A percentile compares a stretch with the other conserved stretches of the same genome.
Evolutionary conservation across 441 rosid genomes (phyloP).

Genomic region (Macaranga tanarius): DNA sequence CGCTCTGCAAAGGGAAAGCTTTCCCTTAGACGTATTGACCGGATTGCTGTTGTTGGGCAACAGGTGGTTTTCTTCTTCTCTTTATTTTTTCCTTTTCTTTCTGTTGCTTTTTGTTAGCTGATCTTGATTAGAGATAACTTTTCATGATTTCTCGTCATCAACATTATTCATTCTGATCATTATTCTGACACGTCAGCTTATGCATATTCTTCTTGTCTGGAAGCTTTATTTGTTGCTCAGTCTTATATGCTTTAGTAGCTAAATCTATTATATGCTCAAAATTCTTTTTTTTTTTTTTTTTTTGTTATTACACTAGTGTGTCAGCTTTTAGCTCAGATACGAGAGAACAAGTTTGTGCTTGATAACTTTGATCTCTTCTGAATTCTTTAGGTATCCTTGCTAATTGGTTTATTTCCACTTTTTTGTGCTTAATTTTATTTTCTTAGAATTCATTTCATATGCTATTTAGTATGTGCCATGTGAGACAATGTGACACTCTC

Average conservation of each 20-base stretch:
- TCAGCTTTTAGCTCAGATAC: neutral
- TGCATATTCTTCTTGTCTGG: neutral
- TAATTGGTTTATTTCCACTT: neutral
- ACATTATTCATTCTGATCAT: neutral
- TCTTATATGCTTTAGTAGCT: neutral
- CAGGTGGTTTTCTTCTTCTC: slow-evolving; percentile 49
- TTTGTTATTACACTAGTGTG: neutral
- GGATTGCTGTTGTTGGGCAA: slow-evolving; percentile 88
- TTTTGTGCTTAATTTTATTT: neutral
- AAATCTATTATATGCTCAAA: neutral
- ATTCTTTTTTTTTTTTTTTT: neutral
- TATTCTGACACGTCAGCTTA: no score
- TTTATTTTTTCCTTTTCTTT: slow-evolving; percentile 35
- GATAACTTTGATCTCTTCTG: neutral
- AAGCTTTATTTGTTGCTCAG: neutral
- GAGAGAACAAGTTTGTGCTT: neutral
- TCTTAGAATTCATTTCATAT: neutral
- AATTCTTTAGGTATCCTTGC: neutral
- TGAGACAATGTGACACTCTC: neutral
- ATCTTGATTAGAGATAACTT: slow-evolving; percentile 3
- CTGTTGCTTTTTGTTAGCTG: neutral
- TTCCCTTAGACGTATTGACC: slow-evolving; percentile 91
- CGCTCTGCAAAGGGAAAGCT: slow-evolving; percentile 98
- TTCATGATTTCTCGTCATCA: neutral
- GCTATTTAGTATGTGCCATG: neutral